phyloP scores from a whole-genome alignment of 805 yeast genomes.

The Suhomyces sp. region DNA sequence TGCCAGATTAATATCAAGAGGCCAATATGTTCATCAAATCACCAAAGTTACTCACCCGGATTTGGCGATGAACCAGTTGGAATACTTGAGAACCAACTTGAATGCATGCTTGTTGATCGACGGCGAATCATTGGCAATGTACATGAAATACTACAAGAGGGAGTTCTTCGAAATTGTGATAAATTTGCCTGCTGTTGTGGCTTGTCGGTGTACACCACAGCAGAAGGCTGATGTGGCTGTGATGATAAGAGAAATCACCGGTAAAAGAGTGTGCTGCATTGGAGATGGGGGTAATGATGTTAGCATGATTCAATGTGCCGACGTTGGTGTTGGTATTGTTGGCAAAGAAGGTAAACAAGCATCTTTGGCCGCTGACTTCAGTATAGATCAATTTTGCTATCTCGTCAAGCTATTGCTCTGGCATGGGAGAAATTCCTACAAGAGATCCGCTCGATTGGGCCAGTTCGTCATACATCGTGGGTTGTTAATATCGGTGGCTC shows the following conservation, averaged over 20 bases:
- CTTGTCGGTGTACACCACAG: slow-evolving; percentile 98
- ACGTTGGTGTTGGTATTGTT: slow-evolving; percentile 98
- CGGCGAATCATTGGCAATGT: slow-evolving; percentile 83
- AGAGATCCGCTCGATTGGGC: slow-evolving; percentile 89
- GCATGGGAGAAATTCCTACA: slow-evolving; percentile 98
- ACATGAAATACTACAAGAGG: slow-evolving; percentile 56
- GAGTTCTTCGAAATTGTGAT: slow-evolving; percentile 81
- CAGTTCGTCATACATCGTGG: slow-evolving; percentile 98
- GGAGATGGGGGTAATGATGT: slow-evolving; percentile 99
- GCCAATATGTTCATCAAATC: slow-evolving; percentile 87
- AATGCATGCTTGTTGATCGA: slow-evolving; percentile 83
- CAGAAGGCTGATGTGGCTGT: slow-evolving; percentile 95
- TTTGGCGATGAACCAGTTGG: slow-evolving; percentile 71
- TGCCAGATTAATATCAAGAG: slow-evolving; percentile 87
- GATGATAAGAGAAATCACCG: slow-evolving; percentile 72
- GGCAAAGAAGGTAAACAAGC: slow-evolving; percentile 99
- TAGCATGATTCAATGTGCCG: slow-evolving; percentile 97
- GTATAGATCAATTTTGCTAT: slow-evolving; percentile 87
- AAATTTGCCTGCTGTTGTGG: slow-evolving; percentile 87
- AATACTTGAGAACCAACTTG: slow-evolving; percentile 59
- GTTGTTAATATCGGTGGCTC: slow-evolving; percentile 87
- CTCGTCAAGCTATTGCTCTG: slow-evolving; percentile 82
- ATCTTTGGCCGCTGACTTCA: slow-evolving; percentile 93
- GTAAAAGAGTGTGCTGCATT: slow-evolving; percentile 91
- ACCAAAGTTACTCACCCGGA: slow-evolving; percentile 63